Evolutionary conservation across 108 stramenopile genomes (phyloP).

Genomic region (Cyclostephanos tholiformis): DNA sequence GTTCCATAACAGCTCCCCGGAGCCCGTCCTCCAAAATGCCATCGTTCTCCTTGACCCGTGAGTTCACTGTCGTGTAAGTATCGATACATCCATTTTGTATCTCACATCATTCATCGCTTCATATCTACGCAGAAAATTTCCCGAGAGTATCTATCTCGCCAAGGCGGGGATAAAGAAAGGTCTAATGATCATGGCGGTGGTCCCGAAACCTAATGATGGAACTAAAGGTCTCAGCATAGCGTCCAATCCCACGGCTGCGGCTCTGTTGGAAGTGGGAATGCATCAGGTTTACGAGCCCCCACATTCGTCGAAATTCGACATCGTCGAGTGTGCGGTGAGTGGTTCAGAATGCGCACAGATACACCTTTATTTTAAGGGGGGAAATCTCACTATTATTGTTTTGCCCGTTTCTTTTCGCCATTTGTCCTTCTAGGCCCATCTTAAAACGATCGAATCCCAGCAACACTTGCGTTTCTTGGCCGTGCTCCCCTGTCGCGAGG

Average conservation of each 20-base stretch:
- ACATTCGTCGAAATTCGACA: constrained; percentile 51
- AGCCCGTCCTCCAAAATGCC: constrained; percentile 54
- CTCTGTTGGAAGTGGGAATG: constrained; percentile 55
- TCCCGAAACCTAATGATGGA: constrained; percentile 56
- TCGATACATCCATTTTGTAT: too few species aligned
- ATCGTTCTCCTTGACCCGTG: constrained; percentile 54
- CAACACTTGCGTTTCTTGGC: constrained; percentile 61
- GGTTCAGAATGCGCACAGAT: neutral
- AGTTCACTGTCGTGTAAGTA: neutral
- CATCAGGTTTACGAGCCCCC: constrained; percentile 66
- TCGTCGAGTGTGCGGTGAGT: constrained; percentile 57
- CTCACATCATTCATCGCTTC: constrained; percentile 1
- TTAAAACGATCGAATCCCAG: constrained; percentile 63
- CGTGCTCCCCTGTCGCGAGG: constrained; percentile 56
- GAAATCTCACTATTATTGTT: neutral
- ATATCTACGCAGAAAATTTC: constrained; percentile 16
- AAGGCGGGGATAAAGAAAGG: constrained; percentile 56
- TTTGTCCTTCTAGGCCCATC: constrained; percentile 8
- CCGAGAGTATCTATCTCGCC: constrained; percentile 54
- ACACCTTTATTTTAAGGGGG: too few species aligned
- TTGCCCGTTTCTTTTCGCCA: neutral
- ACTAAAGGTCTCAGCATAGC: constrained; percentile 31
- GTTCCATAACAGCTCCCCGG: constrained; percentile 24
- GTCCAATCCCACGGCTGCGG: constrained; percentile 56
- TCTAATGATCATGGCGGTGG: constrained; percentile 59